Evolutionary conservation across 345 rosid species (phyloP).

Genomic region (Microthlaspi erraticum): DNA sequence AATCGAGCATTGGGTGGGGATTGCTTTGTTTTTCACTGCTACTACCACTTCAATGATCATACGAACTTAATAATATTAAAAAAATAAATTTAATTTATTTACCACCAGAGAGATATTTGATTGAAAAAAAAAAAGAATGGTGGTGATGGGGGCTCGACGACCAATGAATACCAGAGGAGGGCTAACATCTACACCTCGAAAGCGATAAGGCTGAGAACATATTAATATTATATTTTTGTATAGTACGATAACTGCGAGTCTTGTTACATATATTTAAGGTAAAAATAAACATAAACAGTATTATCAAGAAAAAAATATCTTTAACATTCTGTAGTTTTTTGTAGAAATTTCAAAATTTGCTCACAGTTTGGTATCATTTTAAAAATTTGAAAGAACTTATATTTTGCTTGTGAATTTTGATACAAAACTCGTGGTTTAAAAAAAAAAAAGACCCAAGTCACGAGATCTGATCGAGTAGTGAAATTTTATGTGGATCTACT

Average conservation of each 20-base stretch:
- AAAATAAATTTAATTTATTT: background rate
- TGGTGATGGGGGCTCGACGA: constrained; percentile 62
- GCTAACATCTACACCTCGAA: constrained; percentile 44
- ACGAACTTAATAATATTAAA: background rate
- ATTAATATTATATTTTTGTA: background rate
- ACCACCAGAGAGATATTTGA: background rate
- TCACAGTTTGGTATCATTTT: background rate
- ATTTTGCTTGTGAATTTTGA: background rate
- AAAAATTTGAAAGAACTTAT: no score
- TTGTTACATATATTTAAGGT: background rate
- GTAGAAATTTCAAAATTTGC: background rate
- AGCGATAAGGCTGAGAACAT: constrained; percentile 47
- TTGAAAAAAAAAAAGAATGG: constrained; percentile 31
- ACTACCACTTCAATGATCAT: constrained; percentile 53
- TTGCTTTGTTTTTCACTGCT: constrained; percentile 54
- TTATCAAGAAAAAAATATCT: background rate
- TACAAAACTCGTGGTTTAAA: no score
- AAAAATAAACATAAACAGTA: background rate
- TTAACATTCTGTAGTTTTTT: background rate
- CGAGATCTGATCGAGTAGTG: background rate
- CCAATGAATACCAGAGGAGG: constrained; percentile 47
- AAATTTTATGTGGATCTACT: constrained; percentile 9
- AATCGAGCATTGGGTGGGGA: constrained; percentile 46
- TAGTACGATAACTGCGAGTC: background rate
- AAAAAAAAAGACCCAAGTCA: background rate